phyloP scores from a whole-genome alignment of 2,329 filamentous ascomycete genomes.

The Phaeosphaeria sp. region DNA sequence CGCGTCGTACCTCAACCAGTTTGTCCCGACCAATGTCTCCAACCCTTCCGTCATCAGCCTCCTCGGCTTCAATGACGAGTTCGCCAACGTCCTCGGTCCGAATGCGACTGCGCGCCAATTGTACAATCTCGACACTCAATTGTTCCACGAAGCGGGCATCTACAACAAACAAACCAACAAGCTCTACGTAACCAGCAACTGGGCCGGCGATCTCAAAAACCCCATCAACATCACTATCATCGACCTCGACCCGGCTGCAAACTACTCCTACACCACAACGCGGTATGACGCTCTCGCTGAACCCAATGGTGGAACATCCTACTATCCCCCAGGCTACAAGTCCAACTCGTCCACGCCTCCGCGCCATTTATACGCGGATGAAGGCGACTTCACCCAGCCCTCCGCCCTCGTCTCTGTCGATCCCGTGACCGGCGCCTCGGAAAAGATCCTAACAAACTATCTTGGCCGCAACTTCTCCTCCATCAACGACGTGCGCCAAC shows the following conservation, averaged over 20 bases:
- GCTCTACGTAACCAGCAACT: slow-evolving; percentile 53
- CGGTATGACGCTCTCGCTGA: slow-evolving; percentile 48
- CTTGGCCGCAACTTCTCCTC: slow-evolving; percentile 55
- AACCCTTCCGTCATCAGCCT: slow-evolving; percentile 45
- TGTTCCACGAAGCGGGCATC: slow-evolving; percentile 51
- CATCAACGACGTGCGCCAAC: slow-evolving; percentile 52
- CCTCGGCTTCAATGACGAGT: slow-evolving; percentile 46
- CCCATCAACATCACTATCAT: slow-evolving; percentile 46
- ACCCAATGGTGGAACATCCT: slow-evolving; percentile 46
- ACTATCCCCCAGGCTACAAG: slow-evolving; percentile 38
- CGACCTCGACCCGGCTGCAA: slow-evolving; percentile 45
- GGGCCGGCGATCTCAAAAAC: slow-evolving; percentile 31
- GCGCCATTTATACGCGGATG: slow-evolving; percentile 42
- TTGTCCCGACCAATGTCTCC: slow-evolving; percentile 36
- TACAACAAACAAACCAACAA: slow-evolving; percentile 46
- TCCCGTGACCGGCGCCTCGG: slow-evolving; percentile 51
- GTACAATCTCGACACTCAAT: slow-evolving; percentile 36
- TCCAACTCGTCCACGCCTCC: slow-evolving; percentile 32
- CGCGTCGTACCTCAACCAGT: slow-evolving; percentile 34
- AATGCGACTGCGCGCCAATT: slow-evolving; percentile 42
- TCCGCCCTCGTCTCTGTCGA: slow-evolving; percentile 54
- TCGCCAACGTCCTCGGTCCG: slow-evolving; percentile 40
- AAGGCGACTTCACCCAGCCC: slow-evolving; percentile 49
- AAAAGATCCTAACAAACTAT: slow-evolving; percentile 54
- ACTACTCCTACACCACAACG: slow-evolving; percentile 47